Percentiles rank a stretch among this genome's conserved stretches.
Evolutionary conservation across 495 filamentous ascomycete genomes (phyloP).

Genomic region (Monascus purpureus): DNA sequence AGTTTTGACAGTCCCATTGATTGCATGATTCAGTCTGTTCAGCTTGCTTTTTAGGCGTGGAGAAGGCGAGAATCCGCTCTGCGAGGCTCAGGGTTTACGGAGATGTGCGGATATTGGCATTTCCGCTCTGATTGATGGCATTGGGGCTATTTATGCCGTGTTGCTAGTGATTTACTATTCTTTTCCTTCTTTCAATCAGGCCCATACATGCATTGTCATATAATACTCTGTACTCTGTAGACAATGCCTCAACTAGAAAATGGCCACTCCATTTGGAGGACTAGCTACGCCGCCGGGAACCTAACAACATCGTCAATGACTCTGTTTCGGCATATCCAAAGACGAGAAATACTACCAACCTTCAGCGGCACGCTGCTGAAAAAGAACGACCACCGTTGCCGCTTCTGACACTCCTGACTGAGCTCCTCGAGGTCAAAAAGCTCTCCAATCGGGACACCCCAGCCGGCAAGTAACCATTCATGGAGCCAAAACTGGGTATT

Average conservation of each 20-base stretch:
- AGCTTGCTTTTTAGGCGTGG: too few species aligned
- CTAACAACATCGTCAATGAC: slow-evolving; percentile 5
- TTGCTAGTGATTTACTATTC: too few species aligned
- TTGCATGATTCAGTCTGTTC: too few species aligned
- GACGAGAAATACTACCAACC: slow-evolving; percentile 13
- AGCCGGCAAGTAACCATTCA: slow-evolving; percentile 39
- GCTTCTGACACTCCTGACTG: slow-evolving; percentile 25
- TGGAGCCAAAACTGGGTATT: slow-evolving; percentile 24
- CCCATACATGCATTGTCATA: too few species aligned
- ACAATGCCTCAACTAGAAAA: slow-evolving; percentile 18
- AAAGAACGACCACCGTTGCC: slow-evolving; percentile 36
- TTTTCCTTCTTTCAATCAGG: too few species aligned
- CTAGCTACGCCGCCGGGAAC: slow-evolving; percentile 40
- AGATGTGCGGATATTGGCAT: too few species aligned
- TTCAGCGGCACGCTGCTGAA: slow-evolving; percentile 42
- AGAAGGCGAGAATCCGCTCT: too few species aligned
- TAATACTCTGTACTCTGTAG: too few species aligned
- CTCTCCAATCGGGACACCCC: slow-evolving; percentile 46
- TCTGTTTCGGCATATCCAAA: not conserved
- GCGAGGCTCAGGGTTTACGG: too few species aligned
- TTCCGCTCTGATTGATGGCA: too few species aligned
- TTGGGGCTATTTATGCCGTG: too few species aligned
- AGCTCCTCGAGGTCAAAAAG: slow-evolving; percentile 42
- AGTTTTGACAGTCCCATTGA: too few species aligned
- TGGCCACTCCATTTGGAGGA: slow-evolving; percentile 36